Evolutionary conservation across 306 rosid species (phyloP).

Genomic region (Cicer cuneatum): DNA sequence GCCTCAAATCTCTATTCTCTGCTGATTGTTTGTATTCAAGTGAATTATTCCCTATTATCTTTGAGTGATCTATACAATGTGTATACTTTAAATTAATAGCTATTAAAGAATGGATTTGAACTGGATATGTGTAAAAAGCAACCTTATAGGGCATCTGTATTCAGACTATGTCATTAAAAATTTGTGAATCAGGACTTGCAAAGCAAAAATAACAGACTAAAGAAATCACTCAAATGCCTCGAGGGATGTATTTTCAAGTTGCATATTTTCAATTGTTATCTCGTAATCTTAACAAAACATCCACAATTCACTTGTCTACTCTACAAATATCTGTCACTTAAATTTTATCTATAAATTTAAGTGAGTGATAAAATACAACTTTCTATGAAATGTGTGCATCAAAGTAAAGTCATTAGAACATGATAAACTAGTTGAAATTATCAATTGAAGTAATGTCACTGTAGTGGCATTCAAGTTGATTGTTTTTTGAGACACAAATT

Average conservation of each 20-base stretch:
- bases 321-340: conserved; percentile 3
- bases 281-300: conserved; percentile 27
- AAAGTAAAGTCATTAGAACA: conserved; percentile 18
- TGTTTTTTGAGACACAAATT: conserved; percentile 28
- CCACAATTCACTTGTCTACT: not conserved
- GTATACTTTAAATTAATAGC: conserved; percentile 4
- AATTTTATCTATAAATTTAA: not conserved
- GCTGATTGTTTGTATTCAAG: not conserved
- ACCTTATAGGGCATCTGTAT: conserved; percentile 13
- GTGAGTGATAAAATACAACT: conserved; percentile 4
- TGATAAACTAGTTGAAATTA: conserved; percentile 3
- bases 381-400: conserved; percentile 21
- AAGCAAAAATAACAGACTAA: not conserved
- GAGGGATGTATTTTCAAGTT: conserved; percentile 20
- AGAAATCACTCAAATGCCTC: conserved; percentile 21
- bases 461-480: conserved; percentile 18
- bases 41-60: not conserved
- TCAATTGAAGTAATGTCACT: conserved; percentile 6
- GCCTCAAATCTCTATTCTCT: not conserved
- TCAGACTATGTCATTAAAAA: not conserved
- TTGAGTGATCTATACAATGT: not conserved
- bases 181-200: not conserved
- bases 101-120: not conserved
- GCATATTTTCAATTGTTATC: not conserved
- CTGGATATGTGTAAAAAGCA: not conserved